These are phyloP conservation scores for Ganoderma resinaceum DNA, from an alignment of 1,284 basidiomycete genomes.

Conservation along the genomic window DNA sequence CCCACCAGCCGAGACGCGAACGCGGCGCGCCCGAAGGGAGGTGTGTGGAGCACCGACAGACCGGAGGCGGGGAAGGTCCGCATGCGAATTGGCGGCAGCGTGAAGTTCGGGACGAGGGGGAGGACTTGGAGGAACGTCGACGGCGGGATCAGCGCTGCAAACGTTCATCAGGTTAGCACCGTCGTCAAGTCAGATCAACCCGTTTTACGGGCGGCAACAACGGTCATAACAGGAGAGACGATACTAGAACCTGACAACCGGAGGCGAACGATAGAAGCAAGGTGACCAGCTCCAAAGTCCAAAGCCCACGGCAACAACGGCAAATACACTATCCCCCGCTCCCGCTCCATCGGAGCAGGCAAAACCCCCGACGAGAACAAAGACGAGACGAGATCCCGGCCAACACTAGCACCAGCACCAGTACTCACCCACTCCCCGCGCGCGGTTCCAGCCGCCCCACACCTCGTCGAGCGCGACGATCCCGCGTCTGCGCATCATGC, in stretches of 20 bases:
- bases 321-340: not conserved
- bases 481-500: conserved; percentile 75
- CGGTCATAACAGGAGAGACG: not conserved
- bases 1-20: conserved; percentile 72
- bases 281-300: not conserved
- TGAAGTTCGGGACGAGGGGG: conserved; percentile 72
- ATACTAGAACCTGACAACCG: not conserved
- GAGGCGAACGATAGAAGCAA: not conserved
- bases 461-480: conserved; percentile 93
- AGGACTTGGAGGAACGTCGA: conserved; percentile 81
- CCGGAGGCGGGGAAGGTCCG: conserved; percentile 75
- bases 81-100: conserved; percentile 70
- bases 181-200: not conserved
- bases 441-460: conserved; percentile 98
- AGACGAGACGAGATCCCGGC: too few relatives aligned
- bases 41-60: conserved; percentile 86
- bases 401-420: not conserved
- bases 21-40: conserved; percentile 68
- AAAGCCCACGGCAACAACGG: not conserved
- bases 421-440: conserved; percentile 85
- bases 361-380: too few relatives aligned
- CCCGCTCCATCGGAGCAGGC: not conserved
- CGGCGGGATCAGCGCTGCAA: conserved; percentile 85
- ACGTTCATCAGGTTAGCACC: conserved; percentile 4
- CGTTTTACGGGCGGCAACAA: conserved; percentile 5